phyloP scores from a whole-genome alignment of 805 yeast genomes.

The Yarrowia divulgata region DNA sequence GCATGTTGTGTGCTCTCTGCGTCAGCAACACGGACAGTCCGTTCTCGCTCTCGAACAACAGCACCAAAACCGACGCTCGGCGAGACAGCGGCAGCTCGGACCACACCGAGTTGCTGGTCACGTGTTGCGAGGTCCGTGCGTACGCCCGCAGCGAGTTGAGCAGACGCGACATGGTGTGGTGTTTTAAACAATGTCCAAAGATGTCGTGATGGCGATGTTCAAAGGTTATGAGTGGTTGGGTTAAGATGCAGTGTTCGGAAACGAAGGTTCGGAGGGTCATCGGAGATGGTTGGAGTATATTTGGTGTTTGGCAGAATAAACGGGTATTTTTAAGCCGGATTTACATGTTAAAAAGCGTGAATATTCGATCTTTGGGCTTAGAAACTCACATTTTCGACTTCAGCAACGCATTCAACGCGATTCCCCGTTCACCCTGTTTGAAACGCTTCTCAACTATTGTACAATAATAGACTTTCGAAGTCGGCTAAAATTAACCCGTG shows the following conservation, averaged over 20 bases:
- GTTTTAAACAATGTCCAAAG: not conserved
- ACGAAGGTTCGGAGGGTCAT: not conserved
- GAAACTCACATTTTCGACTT: not conserved
- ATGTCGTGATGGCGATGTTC: constrained; percentile 26
- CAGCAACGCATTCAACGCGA: not conserved
- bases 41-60: constrained; percentile 65
- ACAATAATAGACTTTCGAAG: not conserved
- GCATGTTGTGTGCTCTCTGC: constrained; percentile 70
- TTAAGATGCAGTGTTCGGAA: not conserved
- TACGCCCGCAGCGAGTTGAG: constrained; percentile 34
- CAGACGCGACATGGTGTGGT: constrained; percentile 23
- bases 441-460: not conserved
- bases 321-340: too few species aligned
- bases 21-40: constrained; percentile 75
- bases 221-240: constrained; percentile 28
- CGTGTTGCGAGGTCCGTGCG: constrained; percentile 40
- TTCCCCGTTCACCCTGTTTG: not conserved
- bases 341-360: too few species aligned
- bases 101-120: constrained; percentile 52
- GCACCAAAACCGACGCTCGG: constrained; percentile 79
- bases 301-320: too few species aligned
- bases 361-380: too few species aligned
- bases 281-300: too few species aligned
- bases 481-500: constrained; percentile 9
- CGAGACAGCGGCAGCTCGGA: constrained; percentile 66